These are phyloP conservation scores for Trapa bicornis DNA, from an alignment of 345 rosid species.

Conservation along the genomic window DNA sequence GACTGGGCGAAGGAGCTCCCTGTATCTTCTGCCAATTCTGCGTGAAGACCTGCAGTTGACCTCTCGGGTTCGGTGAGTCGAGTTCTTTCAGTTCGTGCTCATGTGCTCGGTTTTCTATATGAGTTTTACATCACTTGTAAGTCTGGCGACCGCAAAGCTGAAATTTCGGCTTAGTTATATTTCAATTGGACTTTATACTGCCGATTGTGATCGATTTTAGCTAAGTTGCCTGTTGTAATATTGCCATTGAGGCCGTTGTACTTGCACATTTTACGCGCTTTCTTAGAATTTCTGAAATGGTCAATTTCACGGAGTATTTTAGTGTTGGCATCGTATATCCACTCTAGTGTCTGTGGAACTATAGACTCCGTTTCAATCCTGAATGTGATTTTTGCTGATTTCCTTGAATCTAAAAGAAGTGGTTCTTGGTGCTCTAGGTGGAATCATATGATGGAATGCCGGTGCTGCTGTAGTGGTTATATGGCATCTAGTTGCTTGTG, in stretches of 20 bases:
- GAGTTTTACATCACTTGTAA: neutral
- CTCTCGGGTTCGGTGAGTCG: neutral
- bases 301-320: neutral
- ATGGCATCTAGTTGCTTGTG: neutral
- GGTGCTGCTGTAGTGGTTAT: neutral
- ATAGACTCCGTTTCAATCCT: too few species aligned
- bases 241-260: neutral
- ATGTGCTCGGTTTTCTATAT: neutral
- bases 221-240: neutral
- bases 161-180: constrained; percentile 20
- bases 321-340: neutral
- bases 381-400: too few species aligned
- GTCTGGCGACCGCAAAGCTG: neutral
- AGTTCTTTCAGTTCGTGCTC: too few species aligned
- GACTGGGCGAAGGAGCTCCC: too few species aligned
- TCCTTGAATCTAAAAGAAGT: neutral
- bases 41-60: constrained; percentile 6
- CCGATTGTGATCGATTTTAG: neutral
- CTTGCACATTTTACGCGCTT: neutral
- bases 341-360: constrained; percentile 3
- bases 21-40: too few species aligned
- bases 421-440: neutral
- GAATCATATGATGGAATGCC: neutral
- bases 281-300: neutral
- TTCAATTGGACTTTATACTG: constrained; percentile 9